Base-by-base conservation (phyloP, 2,329 filamentous ascomycete genomes). In the Fusarium tupiense region DNA sequence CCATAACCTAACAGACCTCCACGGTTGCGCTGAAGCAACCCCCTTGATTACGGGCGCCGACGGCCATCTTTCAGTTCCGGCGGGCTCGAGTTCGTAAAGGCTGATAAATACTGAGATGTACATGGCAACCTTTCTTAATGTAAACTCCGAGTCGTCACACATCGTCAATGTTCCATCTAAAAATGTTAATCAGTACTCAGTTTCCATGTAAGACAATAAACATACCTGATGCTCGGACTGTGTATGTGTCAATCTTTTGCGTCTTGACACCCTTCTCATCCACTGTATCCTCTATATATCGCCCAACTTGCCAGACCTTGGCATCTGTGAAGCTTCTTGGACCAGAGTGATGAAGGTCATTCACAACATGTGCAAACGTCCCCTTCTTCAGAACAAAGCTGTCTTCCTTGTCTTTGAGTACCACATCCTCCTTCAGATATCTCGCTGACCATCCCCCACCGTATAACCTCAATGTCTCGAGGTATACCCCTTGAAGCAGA, bases 401-500 rank as follows among this genome's bases (percentile, higher is more conserved):
- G 8, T 73, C 57, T 33, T 71, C 78, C 24, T 75, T 75, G 40
- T 80, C 78, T 16, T 78, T 76, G 35, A 85, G 68, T 7, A 78
- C 68, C 3, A 80, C 73, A 37, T 85, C 82, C 60, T 83, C 72
- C n/a, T 76, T 75, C 43, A 83, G 61, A 46, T 71, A 74, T 26
- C 77, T 81, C 50, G 81, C 73, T 2, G 76, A 74, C 80, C 82
- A 82, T 6, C 77, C 73, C 20, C 80, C 79, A 22, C 82, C 81
- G 35, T 86, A 84, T 1, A 85, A 57, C 17, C 84, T 77, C 53
- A 85, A 52, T 0, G 83, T 84, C 69, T 86, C 84, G 10, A 84
- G 70, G 47, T 85, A 84, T 5, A 82, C 78, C 2, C 83, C 83
- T 56, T 84, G 81, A 19, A 86, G 80, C 10, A 82, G 69, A 9